Evolutionary conservation across 179 eudicot species (phyloP).

Genomic region (Corrigiola litoralis): DNA sequence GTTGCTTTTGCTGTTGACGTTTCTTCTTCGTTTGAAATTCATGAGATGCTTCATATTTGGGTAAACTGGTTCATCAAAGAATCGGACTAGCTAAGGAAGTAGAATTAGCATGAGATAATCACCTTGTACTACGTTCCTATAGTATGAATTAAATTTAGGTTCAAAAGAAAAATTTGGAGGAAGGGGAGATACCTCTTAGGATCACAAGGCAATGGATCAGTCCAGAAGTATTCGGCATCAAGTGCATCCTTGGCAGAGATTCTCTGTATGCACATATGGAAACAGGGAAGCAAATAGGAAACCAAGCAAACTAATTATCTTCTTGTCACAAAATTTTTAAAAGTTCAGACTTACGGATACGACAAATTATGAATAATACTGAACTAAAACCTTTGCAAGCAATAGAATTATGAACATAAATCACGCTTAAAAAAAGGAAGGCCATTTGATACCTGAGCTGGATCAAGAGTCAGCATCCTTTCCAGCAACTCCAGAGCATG

Average conservation of each 20-base stretch:
- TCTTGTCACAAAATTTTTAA: no score
- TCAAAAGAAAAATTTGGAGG: not conserved
- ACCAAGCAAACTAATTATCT: not conserved
- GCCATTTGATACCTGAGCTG: constrained; percentile 56
- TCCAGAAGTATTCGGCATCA: constrained; percentile 93
- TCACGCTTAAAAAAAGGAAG: not conserved
- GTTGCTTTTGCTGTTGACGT: constrained; percentile 80
- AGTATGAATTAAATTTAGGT: not conserved
- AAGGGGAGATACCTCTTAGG: constrained; percentile 67
- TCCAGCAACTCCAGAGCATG: constrained; percentile 89
- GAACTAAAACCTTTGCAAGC: no score
- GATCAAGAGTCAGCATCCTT: constrained; percentile 88
- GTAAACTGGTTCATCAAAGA: constrained; percentile 43
- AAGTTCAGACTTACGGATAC: not conserved
- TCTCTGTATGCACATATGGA: constrained; percentile 48
- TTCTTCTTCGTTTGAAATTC: constrained; percentile 91
- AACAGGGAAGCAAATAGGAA: not conserved
- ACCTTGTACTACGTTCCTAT: not conserved
- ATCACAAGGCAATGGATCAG: constrained; percentile 94
- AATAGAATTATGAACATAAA: not conserved
- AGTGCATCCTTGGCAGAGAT: constrained; percentile 88
- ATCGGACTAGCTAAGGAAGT: not conserved
- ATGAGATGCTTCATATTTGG: constrained; percentile 80
- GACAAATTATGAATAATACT: no score
- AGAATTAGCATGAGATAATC: not conserved